Conservation (phyloP, 2,329 filamentous ascomycete genomes). For the Phyllosticta citribraziliensis region DNA sequence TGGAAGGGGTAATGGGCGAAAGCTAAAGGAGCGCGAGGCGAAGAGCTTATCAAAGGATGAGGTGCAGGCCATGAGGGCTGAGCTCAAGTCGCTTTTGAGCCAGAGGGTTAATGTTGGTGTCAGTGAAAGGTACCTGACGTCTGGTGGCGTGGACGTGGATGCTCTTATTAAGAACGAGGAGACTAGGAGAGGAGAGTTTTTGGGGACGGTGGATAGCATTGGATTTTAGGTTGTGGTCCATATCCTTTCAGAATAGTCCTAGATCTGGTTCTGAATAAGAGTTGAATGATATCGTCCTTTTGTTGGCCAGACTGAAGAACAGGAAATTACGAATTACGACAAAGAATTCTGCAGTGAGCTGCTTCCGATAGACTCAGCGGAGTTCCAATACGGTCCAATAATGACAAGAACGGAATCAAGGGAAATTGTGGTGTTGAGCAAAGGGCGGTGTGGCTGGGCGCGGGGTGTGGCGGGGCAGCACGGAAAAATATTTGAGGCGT, state of each 20-base stretch:
- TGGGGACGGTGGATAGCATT: slow-evolving; percentile 47
- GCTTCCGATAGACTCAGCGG: neutral
- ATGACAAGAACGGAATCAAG: neutral
- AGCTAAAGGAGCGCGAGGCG: slow-evolving; percentile 64
- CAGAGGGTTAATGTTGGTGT: slow-evolving; percentile 78
- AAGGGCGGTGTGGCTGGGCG: neutral
- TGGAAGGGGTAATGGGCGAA: slow-evolving; percentile 59
- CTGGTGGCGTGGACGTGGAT: slow-evolving; percentile 74
- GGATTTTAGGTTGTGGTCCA: slow-evolving; percentile 23
- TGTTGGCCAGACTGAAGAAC: neutral
- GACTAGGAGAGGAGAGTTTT: slow-evolving; percentile 50
- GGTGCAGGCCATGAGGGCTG: slow-evolving; percentile 56
- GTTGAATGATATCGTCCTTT: neutral
- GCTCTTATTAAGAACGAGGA: slow-evolving; percentile 52
- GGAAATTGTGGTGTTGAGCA: neutral
- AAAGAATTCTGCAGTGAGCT: neutral
- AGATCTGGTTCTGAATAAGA: neutral
- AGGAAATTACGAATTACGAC: neutral
- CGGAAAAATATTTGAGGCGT: slow-evolving; percentile 10
- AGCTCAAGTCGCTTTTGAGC: slow-evolving; percentile 60
- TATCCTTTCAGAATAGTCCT: slow-evolving; percentile 9
- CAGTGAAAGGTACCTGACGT: slow-evolving; percentile 75
- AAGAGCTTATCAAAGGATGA: slow-evolving; percentile 62
- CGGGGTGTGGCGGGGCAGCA: slow-evolving; percentile 7
- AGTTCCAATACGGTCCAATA: neutral